Base-by-base conservation (phyloP, 163 green algal genomes). In the Scenedesmus sp. region DNA sequence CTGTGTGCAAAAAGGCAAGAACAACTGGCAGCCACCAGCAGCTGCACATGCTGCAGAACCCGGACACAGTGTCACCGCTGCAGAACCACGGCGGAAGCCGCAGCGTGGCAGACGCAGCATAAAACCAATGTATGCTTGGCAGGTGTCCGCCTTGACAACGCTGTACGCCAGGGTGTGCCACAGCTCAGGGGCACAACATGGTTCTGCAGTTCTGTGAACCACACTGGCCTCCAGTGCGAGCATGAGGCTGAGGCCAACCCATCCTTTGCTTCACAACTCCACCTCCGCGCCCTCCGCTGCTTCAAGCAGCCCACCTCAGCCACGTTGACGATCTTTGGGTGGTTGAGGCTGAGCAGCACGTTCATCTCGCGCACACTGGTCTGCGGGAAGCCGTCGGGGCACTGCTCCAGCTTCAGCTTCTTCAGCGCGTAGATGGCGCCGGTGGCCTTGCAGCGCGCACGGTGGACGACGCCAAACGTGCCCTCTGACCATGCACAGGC, bases 321-420 rank as follows among this genome's bases (percentile, higher is more conserved):
- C 51, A 99, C 98, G 87, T 98, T 96, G 53, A 99, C 98, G 44
- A 99, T 99, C 94, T 98, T 98, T 46, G 95, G 94, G 92, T 99
- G 97, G 86, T 97, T 92, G 83, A 99, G 94, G 78, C 95, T 96
- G 42, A 99, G 96, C 91, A 99, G 96, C 92, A 99, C 98, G 94
- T 99, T 99, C 92, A 99, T 98, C 92, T 99, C 98, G 0, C 98
- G 94, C 40, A 99, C 94, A 51, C 94, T 96, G 7, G 98, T 99
- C 78, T 99, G 92, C 12, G 98, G 98, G 93, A 99, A 99, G 59
- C 98, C 98, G 89, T 99, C 97, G 0, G 92, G 93, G 98, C 96
- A 92, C 15, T 97, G 96, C 68, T 99, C 97, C 96, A 99, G 97
- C 95, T 99, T 99, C 51, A 99, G 91, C 83, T 91, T 94, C 83